Conservation (phyloP, 805 yeast genomes). For the Komagataella mondaviorum region DNA sequence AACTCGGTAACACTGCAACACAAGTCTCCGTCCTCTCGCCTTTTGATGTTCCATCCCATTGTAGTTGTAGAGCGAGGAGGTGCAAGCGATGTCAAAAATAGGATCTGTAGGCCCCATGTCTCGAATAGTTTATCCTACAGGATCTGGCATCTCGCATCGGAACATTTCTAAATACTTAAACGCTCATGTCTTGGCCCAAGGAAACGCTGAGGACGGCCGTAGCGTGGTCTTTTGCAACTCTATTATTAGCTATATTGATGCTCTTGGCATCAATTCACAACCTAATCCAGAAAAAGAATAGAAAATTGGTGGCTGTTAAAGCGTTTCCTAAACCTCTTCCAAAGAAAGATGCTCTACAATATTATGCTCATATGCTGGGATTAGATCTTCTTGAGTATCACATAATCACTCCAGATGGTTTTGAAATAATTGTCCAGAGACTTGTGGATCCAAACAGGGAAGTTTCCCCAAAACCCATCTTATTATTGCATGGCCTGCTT, state of each 20-base stretch:
- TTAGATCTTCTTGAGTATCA: conserved; percentile 44
- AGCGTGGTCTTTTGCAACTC: neutral
- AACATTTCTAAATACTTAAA: no score
- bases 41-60: conserved; percentile 1
- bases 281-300: conserved; percentile 4
- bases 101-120: conserved; percentile 3
- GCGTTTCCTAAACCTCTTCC: conserved; percentile 21
- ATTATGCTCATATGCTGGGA: conserved; percentile 53
- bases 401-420: conserved; percentile 72
- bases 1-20: conserved; percentile 12
- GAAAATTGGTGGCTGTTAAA: conserved; percentile 9
- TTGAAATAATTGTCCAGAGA: conserved; percentile 50
- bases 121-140: neutral
- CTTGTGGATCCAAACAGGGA: conserved; percentile 24
- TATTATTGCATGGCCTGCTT: conserved; percentile 75
- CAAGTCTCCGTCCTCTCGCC: conserved; percentile 9
- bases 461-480: conserved; percentile 34
- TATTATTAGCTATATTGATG: conserved; percentile 14
- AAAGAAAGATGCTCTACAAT: conserved; percentile 30
- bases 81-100: conserved; percentile 1
- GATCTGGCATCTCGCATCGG: neutral
- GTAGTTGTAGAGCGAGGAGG: conserved; percentile 1
- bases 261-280: conserved; percentile 9
- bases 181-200: neutral
- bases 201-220: neutral